These are phyloP conservation scores for Rhipidocladum racemiflorum DNA, from an alignment of 176 grass and related monocot genomes.

Conservation along the genomic window DNA sequence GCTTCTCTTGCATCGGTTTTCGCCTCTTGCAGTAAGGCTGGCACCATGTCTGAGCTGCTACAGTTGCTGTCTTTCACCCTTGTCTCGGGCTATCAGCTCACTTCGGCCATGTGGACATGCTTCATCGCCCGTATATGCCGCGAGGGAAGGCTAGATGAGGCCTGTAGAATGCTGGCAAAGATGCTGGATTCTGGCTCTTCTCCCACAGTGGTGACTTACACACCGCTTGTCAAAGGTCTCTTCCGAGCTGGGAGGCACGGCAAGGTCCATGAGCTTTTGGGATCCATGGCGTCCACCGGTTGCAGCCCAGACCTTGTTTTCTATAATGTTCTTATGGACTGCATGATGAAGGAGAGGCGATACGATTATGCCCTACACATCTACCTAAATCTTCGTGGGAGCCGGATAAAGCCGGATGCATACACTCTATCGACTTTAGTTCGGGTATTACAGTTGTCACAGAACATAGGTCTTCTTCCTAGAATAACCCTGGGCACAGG, in stretches of 20 bases:
- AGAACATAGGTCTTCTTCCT: conserved; percentile 47
- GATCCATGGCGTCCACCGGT: conserved; percentile 48
- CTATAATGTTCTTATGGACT: conserved; percentile 83
- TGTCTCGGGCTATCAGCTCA: conserved; percentile 49
- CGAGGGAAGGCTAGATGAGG: conserved; percentile 45
- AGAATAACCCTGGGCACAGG: conserved; percentile 39
- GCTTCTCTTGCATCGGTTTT: conserved; percentile 44
- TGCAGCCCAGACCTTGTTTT: conserved; percentile 77
- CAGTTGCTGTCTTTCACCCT: conserved; percentile 57
- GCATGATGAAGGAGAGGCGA: conserved; percentile 57
- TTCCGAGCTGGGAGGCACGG: conserved; percentile 55
- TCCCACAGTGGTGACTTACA: conserved; percentile 74
- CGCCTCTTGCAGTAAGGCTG: conserved; percentile 61
- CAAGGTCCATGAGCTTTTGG: conserved; percentile 38
- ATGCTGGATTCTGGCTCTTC: conserved; percentile 53
- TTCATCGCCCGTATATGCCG: conserved; percentile 62
- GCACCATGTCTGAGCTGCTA: conserved; percentile 50
- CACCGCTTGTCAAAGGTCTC: conserved; percentile 60
- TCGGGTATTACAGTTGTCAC: conserved; percentile 44
- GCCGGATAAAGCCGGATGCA: conserved; percentile 63
- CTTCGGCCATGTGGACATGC: conserved; percentile 63
- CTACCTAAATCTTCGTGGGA: conserved; percentile 45
- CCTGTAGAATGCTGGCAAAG: conserved; percentile 49
- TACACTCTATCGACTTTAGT: conserved; percentile 73
- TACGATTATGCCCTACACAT: conserved; percentile 55